These are phyloP conservation scores for Suhomyces bokatorum DNA, from an alignment of 1,139 yeast genomes.

Conservation along the genomic window DNA sequence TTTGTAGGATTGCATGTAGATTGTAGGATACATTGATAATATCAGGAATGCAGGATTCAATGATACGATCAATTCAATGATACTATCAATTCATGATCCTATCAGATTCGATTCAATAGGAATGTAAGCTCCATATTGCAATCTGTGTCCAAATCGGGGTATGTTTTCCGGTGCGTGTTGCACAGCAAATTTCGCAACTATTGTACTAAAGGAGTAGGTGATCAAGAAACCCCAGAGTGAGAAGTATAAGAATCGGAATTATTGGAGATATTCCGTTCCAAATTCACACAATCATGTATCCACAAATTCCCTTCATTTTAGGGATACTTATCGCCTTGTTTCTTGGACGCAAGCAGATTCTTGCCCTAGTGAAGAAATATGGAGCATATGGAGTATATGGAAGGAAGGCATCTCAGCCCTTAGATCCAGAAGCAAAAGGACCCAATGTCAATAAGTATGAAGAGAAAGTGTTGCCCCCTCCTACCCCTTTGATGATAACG, in stretches of 20 bases:
- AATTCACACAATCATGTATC: neutral
- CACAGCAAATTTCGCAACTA: conserved; percentile 10
- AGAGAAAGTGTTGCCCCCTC: conserved; percentile 35
- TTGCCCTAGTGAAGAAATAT: neutral
- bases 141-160: conserved; percentile 3
- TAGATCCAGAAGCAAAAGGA: conserved; percentile 11
- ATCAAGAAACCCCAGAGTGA: neutral
- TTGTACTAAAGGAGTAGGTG: conserved; percentile 4
- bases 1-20: too few relatives aligned
- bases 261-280: neutral
- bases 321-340: neutral
- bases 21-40: too few relatives aligned
- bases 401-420: conserved; percentile 12
- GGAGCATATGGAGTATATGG: too few relatives aligned
- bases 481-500: conserved; percentile 62
- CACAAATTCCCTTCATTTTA: neutral
- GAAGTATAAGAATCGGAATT: neutral
- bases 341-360: neutral
- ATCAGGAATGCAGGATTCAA: too few relatives aligned
- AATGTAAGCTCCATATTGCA: too few relatives aligned
- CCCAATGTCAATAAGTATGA: conserved; percentile 13
- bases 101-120: too few relatives aligned
- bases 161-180: conserved; percentile 9
- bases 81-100: too few relatives aligned
- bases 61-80: too few relatives aligned